phyloP scores from a whole-genome alignment of 345 rosid genomes.

The Eucalyptus erythrocorys region DNA sequence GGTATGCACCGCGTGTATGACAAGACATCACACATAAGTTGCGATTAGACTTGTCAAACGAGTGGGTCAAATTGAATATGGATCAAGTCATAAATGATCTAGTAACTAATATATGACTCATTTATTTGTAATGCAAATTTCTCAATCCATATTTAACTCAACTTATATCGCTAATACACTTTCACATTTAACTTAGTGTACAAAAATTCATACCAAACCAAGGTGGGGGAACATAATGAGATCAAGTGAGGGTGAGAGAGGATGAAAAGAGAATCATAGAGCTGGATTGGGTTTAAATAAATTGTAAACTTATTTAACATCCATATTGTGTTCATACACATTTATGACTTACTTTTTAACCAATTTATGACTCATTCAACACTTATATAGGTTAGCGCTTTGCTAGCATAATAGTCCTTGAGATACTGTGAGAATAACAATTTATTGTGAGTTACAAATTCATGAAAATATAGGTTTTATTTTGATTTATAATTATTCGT shows the following conservation, averaged over 20 bases:
- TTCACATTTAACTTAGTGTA: no score
- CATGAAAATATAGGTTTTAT: rapidly evolving
- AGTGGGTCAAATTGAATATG: rapidly evolving
- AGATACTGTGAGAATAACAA: rapidly evolving
- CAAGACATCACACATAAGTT: not conserved
- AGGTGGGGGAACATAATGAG: rapidly evolving
- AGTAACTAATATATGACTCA: not conserved
- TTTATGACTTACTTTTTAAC: no score
- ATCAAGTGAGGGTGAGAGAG: not conserved
- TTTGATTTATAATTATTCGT: no score
- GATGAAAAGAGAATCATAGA: no score
- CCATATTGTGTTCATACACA: no score
- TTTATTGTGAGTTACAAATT: rapidly evolving
- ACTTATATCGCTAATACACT: rapidly evolving
- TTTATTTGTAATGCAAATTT: rapidly evolving
- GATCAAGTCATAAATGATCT: rapidly evolving
- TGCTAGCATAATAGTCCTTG: rapidly evolving
- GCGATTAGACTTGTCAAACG: rapidly evolving
- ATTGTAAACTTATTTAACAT: no score
- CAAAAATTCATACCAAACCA: not conserved
- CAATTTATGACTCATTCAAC: not conserved
- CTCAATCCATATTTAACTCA: not conserved
- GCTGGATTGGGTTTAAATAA: no score
- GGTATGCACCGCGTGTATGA: rapidly evolving
- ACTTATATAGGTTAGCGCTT: rapidly evolving